Conservation (phyloP, 306 rosid genomes). For the Mimosa bimucronata region DNA sequence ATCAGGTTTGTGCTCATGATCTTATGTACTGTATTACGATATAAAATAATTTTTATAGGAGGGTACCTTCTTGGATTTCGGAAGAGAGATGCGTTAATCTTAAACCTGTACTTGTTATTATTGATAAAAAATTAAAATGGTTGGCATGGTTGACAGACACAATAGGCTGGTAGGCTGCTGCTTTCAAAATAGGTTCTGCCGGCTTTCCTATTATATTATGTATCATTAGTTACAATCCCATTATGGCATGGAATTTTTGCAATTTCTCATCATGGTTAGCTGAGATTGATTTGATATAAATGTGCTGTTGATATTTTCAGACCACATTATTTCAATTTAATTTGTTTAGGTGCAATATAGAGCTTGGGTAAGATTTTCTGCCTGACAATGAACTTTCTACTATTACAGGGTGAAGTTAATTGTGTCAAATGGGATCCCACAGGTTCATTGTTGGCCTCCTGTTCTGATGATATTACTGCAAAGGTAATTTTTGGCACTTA, state of each 20-base stretch:
- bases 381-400: conserved; percentile 38
- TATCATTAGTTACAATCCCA: conserved; percentile 25
- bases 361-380: conserved; percentile 26
- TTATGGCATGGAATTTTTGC: background rate
- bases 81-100: conserved; percentile 1
- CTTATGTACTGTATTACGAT: background rate
- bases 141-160: conserved; percentile 8
- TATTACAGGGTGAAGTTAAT: conserved; percentile 71
- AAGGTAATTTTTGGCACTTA: conserved; percentile 54
- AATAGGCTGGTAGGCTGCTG: conserved; percentile 17
- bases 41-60: background rate
- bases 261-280: conserved; percentile 24
- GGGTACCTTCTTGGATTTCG: conserved; percentile 1
- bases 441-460: conserved; percentile 86
- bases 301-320: background rate
- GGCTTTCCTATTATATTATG: conserved; percentile 1
- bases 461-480: conserved; percentile 92
- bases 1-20: conserved; percentile 62
- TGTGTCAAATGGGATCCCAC: conserved; percentile 99
- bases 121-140: conserved; percentile 21
- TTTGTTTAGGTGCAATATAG: conserved; percentile 16
- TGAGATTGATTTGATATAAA: conserved; percentile 30
- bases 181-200: conserved; percentile 22
- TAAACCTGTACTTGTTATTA: background rate
- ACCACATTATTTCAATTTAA: conserved; percentile 7